These are phyloP conservation scores for Lepidium didymum DNA, from an alignment of 345 rosid species.

Conservation along the genomic window DNA sequence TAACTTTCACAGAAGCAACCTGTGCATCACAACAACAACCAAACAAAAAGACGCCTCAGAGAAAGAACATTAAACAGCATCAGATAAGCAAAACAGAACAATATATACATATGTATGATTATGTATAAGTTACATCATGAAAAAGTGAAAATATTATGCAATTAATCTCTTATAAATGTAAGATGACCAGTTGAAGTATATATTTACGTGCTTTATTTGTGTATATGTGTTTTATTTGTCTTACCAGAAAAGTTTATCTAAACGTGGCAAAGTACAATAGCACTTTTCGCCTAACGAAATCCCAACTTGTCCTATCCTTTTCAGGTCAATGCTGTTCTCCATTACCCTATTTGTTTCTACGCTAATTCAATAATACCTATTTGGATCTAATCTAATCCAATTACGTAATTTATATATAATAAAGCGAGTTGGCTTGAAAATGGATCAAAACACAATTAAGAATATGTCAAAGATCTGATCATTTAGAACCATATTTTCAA, in stretches of 20 bases:
- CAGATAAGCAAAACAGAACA: neutral
- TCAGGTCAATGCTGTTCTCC: conserved; percentile 20
- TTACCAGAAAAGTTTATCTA: conserved; percentile 1
- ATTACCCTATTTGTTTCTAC: conserved; percentile 20
- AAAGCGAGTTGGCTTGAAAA: neutral
- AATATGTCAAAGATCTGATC: conserved; percentile 10
- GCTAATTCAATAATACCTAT: conserved; percentile 6
- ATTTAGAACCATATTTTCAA: neutral
- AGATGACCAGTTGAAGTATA: neutral
- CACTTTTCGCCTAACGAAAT: conserved; percentile 16
- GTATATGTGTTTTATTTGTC: neutral
- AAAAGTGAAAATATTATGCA: neutral
- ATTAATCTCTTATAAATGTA: neutral
- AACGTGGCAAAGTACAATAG: conserved; percentile 19
- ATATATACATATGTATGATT: neutral
- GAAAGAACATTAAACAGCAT: neutral
- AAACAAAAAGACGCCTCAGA: neutral
- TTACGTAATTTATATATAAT: neutral
- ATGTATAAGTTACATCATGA: neutral
- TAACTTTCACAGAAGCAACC: conserved; percentile 79
- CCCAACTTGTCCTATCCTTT: conserved; percentile 21
- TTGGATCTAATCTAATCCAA: conserved; percentile 15
- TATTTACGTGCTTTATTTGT: neutral
- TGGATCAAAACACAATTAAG: conserved; percentile 3
- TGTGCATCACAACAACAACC: conserved; percentile 18